Evolutionary conservation across 2,329 filamentous ascomycete genomes (phyloP).

Genomic region (Aureobasidium vineae): DNA sequence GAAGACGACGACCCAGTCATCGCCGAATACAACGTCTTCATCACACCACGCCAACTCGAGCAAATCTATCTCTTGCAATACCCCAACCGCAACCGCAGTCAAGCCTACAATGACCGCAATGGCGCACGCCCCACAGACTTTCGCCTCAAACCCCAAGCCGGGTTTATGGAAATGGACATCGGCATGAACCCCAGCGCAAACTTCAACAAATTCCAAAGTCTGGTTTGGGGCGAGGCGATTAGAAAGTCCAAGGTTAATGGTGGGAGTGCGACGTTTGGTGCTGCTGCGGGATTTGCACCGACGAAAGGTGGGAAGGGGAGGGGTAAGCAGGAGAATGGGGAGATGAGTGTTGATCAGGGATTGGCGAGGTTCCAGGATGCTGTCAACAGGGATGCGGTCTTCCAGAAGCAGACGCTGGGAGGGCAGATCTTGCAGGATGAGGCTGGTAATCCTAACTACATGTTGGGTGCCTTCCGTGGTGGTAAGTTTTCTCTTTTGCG

Average conservation of each 20-base stretch:
- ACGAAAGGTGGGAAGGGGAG: conserved; percentile 27
- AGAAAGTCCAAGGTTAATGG: conserved; percentile 47
- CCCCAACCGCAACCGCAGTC: conserved; percentile 68
- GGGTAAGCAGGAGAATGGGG: conserved; percentile 47
- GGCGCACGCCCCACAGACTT: conserved; percentile 65
- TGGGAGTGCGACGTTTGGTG: conserved; percentile 45
- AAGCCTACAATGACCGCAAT: conserved; percentile 59
- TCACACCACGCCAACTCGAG: conserved; percentile 68
- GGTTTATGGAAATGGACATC: conserved; percentile 90
- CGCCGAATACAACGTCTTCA: conserved; percentile 73
- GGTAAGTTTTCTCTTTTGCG: neutral
- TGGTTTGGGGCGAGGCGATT: conserved; percentile 78
- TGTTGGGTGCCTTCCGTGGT: conserved; percentile 86
- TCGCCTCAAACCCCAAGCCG: conserved; percentile 76
- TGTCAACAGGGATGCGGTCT: conserved; percentile 65
- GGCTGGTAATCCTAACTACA: conserved; percentile 72
- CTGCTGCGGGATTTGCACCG: conserved; percentile 47
- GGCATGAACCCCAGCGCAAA: conserved; percentile 69
- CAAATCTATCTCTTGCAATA: conserved; percentile 78
- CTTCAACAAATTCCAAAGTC: conserved; percentile 81
- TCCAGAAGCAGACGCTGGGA: conserved; percentile 79
- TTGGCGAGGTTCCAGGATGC: conserved; percentile 64
- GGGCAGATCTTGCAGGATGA: conserved; percentile 71
- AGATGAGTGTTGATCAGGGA: conserved; percentile 40
- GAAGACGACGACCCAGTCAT: conserved; percentile 49